These are phyloP conservation scores for Euphorbia celastroides DNA, from an alignment of 441 rosid genomes.

Conservation along the genomic window DNA sequence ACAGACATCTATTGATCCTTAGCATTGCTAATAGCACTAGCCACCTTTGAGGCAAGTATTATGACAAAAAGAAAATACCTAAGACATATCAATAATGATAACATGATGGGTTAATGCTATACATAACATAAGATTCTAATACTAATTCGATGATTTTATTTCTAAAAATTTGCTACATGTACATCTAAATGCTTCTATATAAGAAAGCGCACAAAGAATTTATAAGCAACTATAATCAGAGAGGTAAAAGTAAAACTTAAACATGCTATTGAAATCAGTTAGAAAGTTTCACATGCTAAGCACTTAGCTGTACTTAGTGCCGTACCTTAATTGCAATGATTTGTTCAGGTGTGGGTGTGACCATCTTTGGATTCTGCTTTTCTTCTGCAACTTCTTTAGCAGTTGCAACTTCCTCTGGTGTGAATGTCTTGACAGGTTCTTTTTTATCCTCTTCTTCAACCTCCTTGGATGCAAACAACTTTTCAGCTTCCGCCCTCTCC, in stretches of 20 bases:
- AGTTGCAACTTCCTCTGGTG: conserved; percentile 52
- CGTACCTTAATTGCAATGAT: conserved; percentile 50
- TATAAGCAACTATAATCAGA: neutral
- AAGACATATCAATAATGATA: neutral
- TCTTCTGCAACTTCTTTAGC: conserved; percentile 51
- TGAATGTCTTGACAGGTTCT: conserved; percentile 45
- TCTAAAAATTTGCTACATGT: neutral
- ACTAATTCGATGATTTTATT: neutral
- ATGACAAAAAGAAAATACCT: neutral
- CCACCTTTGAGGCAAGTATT: neutral
- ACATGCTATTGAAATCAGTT: neutral
- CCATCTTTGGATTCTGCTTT: conserved; percentile 57
- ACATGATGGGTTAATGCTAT: neutral
- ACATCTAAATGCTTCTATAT: neutral
- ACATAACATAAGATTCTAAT: neutral
- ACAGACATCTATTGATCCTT: neutral
- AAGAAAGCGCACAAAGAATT: neutral
- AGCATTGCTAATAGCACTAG: neutral
- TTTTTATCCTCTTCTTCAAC: conserved; percentile 77
- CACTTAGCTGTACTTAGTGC: neutral
- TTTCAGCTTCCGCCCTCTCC: conserved; percentile 90
- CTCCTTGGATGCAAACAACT: conserved; percentile 80
- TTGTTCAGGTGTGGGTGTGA: conserved; percentile 91
- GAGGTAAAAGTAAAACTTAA: neutral
- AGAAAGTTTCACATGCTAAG: neutral